These are phyloP conservation scores for Annulohypoxylon moriforme DNA, from an alignment of 495 filamentous ascomycete genomes.

Conservation along the genomic window DNA sequence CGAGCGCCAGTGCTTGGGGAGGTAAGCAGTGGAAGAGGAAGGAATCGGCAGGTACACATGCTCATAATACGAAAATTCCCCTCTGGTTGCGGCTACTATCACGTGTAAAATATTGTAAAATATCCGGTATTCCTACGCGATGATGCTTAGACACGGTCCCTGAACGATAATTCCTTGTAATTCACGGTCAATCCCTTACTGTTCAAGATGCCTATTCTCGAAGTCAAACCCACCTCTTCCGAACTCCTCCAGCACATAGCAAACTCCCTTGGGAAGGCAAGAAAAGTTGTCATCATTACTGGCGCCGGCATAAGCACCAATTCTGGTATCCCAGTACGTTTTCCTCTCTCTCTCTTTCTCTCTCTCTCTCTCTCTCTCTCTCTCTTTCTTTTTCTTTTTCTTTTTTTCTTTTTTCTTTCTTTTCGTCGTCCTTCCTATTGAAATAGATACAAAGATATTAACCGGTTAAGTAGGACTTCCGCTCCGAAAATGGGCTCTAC, in stretches of 20 bases:
- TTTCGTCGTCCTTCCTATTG: no score
- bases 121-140: constrained; percentile 8
- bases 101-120: not conserved
- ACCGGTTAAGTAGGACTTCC: constrained; percentile 68
- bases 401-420: no score
- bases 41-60: not conserved
- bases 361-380: constrained; percentile 7
- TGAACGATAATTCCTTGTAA: constrained; percentile 11
- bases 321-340: constrained; percentile 74
- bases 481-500: constrained; percentile 76
- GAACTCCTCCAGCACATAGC: constrained; percentile 70
- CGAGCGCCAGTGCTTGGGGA: not conserved
- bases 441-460: constrained; percentile 33
- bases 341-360: constrained; percentile 19
- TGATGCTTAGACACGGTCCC: constrained; percentile 19
- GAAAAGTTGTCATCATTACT: constrained; percentile 73
- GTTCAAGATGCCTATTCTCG: constrained; percentile 64
- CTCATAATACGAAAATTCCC: not conserved
- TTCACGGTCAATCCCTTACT: not conserved
- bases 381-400: no score
- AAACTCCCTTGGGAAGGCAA: constrained; percentile 67
- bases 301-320: constrained; percentile 80
- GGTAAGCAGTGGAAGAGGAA: not conserved
- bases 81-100: not conserved
- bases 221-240: constrained; percentile 61